Evolutionary conservation across 768 basidiomycete genomes (phyloP).

Genomic region (Boletellus ananas): DNA sequence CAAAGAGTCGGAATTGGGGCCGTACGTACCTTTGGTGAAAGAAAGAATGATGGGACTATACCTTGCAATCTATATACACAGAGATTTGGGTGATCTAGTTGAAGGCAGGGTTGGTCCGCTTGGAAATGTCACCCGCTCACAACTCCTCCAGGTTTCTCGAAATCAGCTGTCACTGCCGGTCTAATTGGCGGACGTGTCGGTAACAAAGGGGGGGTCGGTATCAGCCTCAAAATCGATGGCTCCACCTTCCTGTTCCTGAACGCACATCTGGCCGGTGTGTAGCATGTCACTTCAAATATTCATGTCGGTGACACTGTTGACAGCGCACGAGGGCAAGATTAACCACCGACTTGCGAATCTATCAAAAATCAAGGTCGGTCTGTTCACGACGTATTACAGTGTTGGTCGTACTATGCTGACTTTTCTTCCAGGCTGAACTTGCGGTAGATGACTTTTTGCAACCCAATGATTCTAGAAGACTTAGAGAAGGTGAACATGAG

Average conservation of each 20-base stretch:
- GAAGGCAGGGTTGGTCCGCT: slow-evolving; percentile 40
- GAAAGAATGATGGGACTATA: slow-evolving; percentile 92
- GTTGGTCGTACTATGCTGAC: not conserved
- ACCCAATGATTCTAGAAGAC: slow-evolving; percentile 56
- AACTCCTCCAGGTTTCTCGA: slow-evolving; percentile 55
- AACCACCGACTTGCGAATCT: slow-evolving; percentile 82
- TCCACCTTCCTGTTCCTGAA: slow-evolving; percentile 86
- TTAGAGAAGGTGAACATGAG: slow-evolving; percentile 59
- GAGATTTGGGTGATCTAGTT: slow-evolving; percentile 61
- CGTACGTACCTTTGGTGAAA: slow-evolving; percentile 82
- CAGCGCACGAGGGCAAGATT: slow-evolving; percentile 75
- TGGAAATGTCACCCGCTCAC: not conserved
- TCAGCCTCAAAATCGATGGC: slow-evolving; percentile 79
- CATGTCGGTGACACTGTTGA: not conserved
- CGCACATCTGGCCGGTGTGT: slow-evolving; percentile 79
- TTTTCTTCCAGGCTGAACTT: slow-evolving; percentile 55
- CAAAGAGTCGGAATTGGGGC: slow-evolving; percentile 54
- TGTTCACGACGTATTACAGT: not conserved
- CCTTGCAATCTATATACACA: slow-evolving; percentile 70
- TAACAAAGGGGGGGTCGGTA: slow-evolving; percentile 92
- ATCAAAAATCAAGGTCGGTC: slow-evolving; percentile 76
- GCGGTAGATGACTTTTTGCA: slow-evolving; percentile 73
- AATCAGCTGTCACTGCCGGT: slow-evolving; percentile 82
- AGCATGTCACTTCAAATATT: not conserved
- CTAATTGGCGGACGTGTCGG: slow-evolving; percentile 88